A percentile compares a stretch with the other conserved stretches of the same genome.
phyloP scores from a whole-genome alignment of 345 rosid species.

The Hibiscus tridactylites region DNA sequence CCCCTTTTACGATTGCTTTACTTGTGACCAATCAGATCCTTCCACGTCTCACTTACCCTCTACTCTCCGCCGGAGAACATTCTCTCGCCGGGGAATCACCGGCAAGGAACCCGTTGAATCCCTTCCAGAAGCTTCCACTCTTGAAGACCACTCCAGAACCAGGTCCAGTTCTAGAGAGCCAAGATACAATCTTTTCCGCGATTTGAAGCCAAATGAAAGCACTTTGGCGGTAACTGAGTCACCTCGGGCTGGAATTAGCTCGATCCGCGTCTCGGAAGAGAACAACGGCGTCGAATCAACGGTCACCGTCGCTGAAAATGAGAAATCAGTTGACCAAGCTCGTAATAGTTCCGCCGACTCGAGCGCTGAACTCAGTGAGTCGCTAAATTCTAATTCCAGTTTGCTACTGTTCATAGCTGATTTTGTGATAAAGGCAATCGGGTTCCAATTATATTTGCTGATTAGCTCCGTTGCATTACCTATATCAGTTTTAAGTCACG shows the following conservation, averaged over 20 bases:
- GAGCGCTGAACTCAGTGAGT: conserved; percentile 21
- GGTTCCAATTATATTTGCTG: conserved; percentile 49
- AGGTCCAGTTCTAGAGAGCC: conserved; percentile 10
- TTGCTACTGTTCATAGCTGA: conserved; percentile 36
- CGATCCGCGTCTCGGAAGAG: conserved; percentile 10
- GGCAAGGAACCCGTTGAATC: conserved; percentile 3
- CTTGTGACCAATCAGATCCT: conserved; percentile 20
- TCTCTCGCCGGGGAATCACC: conserved; percentile 11
- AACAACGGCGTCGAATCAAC: conserved; percentile 21
- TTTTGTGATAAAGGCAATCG: conserved; percentile 55
- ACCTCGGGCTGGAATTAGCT: conserved; percentile 14
- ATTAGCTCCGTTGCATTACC: conserved; percentile 41
- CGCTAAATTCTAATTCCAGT: conserved; percentile 14
- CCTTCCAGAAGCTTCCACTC: conserved; percentile 5
- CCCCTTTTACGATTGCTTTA: conserved; percentile 38
- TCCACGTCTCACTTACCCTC: conserved; percentile 21
- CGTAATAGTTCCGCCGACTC: conserved; percentile 6
- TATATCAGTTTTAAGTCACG: conserved; percentile 27
- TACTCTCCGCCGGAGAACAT: conserved; percentile 29
- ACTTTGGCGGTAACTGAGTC: conserved; percentile 19
- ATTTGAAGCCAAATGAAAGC: conserved; percentile 24
- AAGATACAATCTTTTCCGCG: conserved; percentile 11
- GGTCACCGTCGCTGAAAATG: conserved; percentile 10
- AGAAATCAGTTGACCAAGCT: neutral
- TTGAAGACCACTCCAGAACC: neutral